phyloP scores from a whole-genome alignment of 208 protist genomes.

The Wallacemonas sp. region DNA sequence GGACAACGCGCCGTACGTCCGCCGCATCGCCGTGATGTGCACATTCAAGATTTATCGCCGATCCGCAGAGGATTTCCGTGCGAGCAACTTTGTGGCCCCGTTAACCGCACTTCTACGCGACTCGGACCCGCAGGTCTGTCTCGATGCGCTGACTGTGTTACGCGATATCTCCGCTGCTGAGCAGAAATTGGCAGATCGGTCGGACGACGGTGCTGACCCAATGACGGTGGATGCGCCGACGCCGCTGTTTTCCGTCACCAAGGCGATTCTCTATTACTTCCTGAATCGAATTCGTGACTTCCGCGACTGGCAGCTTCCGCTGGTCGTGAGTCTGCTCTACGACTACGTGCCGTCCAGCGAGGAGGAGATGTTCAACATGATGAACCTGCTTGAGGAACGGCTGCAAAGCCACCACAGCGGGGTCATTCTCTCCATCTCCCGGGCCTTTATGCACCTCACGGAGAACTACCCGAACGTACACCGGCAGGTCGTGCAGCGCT shows the following conservation, averaged over 20 bases:
- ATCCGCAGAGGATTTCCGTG: conserved; percentile 44
- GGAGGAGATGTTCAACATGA: conserved; percentile 90
- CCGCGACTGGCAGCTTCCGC: conserved; percentile 84
- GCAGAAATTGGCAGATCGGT: background rate
- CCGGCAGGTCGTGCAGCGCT: conserved; percentile 65
- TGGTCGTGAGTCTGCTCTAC: conserved; percentile 68
- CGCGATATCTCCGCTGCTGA: conserved; percentile 66
- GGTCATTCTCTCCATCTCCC: conserved; percentile 77
- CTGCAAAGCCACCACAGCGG: conserved; percentile 86
- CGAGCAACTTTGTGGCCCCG: conserved; percentile 28
- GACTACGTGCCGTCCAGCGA: conserved; percentile 63
- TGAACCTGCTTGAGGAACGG: conserved; percentile 93
- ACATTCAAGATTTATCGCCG: conserved; percentile 78
- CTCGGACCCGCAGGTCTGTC: conserved; percentile 77
- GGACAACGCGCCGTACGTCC: conserved; percentile 93
- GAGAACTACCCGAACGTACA: conserved; percentile 78
- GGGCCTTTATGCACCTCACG: conserved; percentile 89
- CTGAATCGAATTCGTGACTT: conserved; percentile 78
- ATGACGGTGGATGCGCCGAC: conserved; percentile 5
- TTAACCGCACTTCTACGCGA: conserved; percentile 86
- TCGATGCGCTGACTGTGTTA: conserved; percentile 76
- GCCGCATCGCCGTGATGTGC: conserved; percentile 91
- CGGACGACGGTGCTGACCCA: conserved; percentile 10
- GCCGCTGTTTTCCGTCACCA: conserved; percentile 41
- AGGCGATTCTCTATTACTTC: conserved; percentile 76